Base-by-base conservation (phyloP, 1,139 yeast species). In the Hyphopichia fennica region DNA sequence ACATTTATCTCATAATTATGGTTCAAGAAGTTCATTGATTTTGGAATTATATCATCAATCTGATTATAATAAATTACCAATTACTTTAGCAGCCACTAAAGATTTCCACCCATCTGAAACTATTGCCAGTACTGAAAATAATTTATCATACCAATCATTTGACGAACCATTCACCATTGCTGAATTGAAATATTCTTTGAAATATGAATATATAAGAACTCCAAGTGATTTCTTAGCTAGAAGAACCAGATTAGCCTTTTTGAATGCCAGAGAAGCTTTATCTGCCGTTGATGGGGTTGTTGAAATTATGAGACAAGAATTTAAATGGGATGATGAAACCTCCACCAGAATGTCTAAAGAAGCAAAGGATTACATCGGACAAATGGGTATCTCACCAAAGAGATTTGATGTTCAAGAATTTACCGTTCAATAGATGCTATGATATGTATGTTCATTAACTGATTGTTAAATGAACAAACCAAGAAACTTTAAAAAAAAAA, bases 121-220 rank as follows among this genome's bases (percentile, higher is more conserved):
- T 29, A 49, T 63, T 18, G 69, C 73, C 25, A 62, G 63, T 37
- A 52, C 56, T 27, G 68, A 54, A 23, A 69, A 70, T 60, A 59
- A 53, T 33, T 67, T 75, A 51, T 62, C 73, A 37, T 77, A 75
- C 56, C 73, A 69, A 49, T 65, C 81, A 31, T 84, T 84, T 52
- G 85, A 84, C 53, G 91, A 88, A 67, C 96, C 97, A 48, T 90
- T 87, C 75, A 84, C 96, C 34, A 85, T 89, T 60, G 98, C 95
- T 42, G 98, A 91, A 70, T 79, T 91, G 66, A 77, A 82, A 58
- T 91, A 90, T 68, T 84, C 91, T 10, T 75, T 90, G 56, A 72
- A 81, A 51, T 79, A 88, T 67, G 98, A 91, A 71, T 89, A 89
- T 62, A 82, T 90, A 38, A 79, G 95, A 67, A 87, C 93, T 11